Base-by-base conservation (phyloP, 768 basidiomycete genomes). In the Cubamyces sp. region DNA sequence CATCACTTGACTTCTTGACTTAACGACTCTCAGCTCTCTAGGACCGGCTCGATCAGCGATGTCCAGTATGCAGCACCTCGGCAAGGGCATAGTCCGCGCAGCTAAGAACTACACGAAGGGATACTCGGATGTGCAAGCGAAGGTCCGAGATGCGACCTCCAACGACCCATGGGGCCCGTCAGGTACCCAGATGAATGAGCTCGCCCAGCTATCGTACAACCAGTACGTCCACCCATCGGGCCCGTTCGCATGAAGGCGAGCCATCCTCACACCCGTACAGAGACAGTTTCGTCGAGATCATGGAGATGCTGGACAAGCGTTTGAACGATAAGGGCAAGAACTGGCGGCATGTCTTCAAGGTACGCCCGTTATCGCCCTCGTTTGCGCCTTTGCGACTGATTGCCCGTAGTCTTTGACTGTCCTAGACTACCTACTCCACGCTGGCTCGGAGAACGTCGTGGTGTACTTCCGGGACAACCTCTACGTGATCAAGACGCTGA, bases 321-420 rank as follows among this genome's bases (percentile, higher is more conserved):
- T 79, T 99, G 64, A 95, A 95, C 69, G 97, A 99, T 79, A 98
- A 97, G 81, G 97, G 97, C 40, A 98, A 98, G 86, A 98, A 98
- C 70, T 99, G 97, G 97, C 85, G 96, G 54, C 97, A 99, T 80
- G 96, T 98, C 60, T 98, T 97, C 85, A 98, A 98, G 83, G 94
- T 88, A 59, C 61, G 81, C 48, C n/a, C 30, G 16, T 16, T 45
- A 8, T n/a, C 26, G 37, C 54, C 21, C 19, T 23, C n/a, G 23
- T 23, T 23, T 19, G 41, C 46, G 21, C 41, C 16, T 45, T 12
- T 25, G 16, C 41, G 40, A 43, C 59, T 57, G 25, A 48, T 57
- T 3, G 7, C 43, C 18, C 47, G 5, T 62, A 94, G 88, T 92
- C 92, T 46, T 82, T 99, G 52, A 98, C 95, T 0, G 84, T 98